These are phyloP conservation scores for Penicillium sp. DNA, from an alignment of 2,329 filamentous ascomycete species.

Conservation along the genomic window DNA sequence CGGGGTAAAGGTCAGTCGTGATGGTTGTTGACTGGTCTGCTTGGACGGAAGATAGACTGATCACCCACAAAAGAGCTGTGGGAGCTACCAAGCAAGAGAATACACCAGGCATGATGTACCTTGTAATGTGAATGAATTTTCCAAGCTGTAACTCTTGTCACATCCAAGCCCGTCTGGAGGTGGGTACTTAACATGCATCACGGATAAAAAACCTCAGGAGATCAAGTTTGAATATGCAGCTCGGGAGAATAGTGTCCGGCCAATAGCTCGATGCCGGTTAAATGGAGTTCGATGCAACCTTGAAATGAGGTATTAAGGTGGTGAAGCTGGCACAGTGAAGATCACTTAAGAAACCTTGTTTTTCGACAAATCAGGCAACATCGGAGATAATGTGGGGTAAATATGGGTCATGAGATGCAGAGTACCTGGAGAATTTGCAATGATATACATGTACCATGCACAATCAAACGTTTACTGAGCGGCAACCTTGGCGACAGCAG, in stretches of 20 bases:
- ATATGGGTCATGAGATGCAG: background rate
- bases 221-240: background rate
- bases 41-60: background rate
- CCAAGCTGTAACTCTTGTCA: background rate
- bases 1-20: slow-evolving; percentile 5
- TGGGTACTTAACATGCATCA: background rate
- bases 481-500: no score
- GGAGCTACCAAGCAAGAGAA: background rate
- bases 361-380: background rate
- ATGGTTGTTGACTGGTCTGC: slow-evolving; percentile 9
- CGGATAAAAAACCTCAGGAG: background rate
- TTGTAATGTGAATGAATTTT: background rate
- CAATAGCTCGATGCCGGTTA: background rate
- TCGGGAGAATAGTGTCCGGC: background rate
- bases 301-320: background rate
- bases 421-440: no score
- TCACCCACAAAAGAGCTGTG: background rate
- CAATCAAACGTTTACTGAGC: no score
- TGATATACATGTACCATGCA: no score
- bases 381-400: slow-evolving; percentile 2
- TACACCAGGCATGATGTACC: slow-evolving; percentile 1
- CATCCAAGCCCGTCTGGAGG: background rate
- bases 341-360: background rate
- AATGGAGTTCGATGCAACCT: background rate
- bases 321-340: background rate